Conservation (phyloP, 208 protist genomes). For the Blechomonas ayalai region DNA sequence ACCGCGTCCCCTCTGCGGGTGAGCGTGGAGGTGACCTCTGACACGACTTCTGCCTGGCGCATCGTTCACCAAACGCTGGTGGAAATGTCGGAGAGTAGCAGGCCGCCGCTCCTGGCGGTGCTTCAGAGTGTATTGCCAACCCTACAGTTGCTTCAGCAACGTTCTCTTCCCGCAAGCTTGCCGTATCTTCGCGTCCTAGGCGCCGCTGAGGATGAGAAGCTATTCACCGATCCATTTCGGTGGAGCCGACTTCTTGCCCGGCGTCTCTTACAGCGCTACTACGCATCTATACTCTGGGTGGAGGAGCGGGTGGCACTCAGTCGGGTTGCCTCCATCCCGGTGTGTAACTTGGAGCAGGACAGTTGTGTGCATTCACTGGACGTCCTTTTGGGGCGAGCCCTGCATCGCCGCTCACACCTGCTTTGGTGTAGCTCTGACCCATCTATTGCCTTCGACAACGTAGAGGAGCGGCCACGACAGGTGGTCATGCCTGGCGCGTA, state of each 20-base stretch:
- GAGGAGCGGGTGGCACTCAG: constrained; percentile 80
- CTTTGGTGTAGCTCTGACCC: constrained; percentile 75
- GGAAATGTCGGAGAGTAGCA: constrained; percentile 27
- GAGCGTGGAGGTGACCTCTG: constrained; percentile 30
- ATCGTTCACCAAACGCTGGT: constrained; percentile 40
- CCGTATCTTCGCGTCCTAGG: constrained; percentile 77
- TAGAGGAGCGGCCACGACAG: constrained; percentile 71
- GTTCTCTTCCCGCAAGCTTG: constrained; percentile 31
- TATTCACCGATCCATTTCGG: constrained; percentile 81
- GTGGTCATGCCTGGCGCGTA: constrained; percentile 81
- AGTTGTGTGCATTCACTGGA: constrained; percentile 81
- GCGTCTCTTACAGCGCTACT: constrained; percentile 75
- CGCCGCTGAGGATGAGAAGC: constrained; percentile 70
- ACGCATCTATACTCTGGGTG: constrained; percentile 70
- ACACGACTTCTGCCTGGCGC: constrained; percentile 59
- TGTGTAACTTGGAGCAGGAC: constrained; percentile 85
- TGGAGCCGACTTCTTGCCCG: constrained; percentile 59
- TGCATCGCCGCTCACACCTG: constrained; percentile 66
- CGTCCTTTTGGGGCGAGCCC: constrained; percentile 68
- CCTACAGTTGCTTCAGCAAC: constrained; percentile 56
- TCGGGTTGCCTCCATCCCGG: constrained; percentile 63
- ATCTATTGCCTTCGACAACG: constrained; percentile 53
- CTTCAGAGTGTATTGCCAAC: constrained; percentile 64
- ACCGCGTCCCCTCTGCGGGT: constrained; percentile 18
- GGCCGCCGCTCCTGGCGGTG: constrained; percentile 55